These are phyloP conservation scores for Lunularia cruciata DNA, from an alignment of 225 moss, liverwort and hornwort species.

Conservation along the genomic window DNA sequence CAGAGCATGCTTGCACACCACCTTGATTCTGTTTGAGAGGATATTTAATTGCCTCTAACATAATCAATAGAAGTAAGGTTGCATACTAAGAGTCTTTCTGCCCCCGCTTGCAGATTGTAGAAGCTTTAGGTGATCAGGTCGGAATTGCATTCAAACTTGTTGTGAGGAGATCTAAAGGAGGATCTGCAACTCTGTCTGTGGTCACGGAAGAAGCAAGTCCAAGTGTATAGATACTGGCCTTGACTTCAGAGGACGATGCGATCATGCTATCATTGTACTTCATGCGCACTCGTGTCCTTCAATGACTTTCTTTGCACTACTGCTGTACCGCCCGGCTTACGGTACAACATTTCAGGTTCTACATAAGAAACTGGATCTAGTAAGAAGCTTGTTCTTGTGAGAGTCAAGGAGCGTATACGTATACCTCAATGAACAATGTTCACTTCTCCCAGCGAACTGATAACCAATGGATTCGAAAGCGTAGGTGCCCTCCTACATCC, in stretches of 20 bases:
- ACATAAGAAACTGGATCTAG: not conserved
- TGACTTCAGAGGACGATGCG: not conserved
- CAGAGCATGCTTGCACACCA: too few species aligned
- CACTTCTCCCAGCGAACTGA: too few species aligned
- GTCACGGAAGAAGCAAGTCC: conserved; percentile 80
- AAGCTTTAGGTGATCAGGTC: conserved; percentile 76
- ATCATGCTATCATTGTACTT: too few species aligned
- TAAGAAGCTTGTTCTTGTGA: not conserved
- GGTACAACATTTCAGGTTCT: not conserved
- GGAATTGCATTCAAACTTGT: conserved; percentile 68
- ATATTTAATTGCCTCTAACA: too few species aligned
- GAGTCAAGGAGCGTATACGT: too few species aligned
- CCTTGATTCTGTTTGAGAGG: not conserved
- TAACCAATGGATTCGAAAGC: too few species aligned
- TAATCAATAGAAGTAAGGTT: too few species aligned
- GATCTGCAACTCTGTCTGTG: conserved; percentile 51
- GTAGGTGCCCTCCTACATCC: too few species aligned
- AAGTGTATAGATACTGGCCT: conserved; percentile 32
- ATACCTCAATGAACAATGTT: too few species aligned
- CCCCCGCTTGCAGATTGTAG: conserved; percentile 54
- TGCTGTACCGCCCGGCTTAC: too few species aligned
- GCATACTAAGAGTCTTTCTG: too few species aligned
- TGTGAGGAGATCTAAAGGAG: conserved; percentile 54
- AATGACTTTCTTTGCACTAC: not conserved
- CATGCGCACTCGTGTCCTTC: not conserved